A percentile compares a stretch with the other conserved stretches of the same genome.
Conservation (phyloP, 2,329 filamentous ascomycete genomes). For the Lachnellula suecica region DNA sequence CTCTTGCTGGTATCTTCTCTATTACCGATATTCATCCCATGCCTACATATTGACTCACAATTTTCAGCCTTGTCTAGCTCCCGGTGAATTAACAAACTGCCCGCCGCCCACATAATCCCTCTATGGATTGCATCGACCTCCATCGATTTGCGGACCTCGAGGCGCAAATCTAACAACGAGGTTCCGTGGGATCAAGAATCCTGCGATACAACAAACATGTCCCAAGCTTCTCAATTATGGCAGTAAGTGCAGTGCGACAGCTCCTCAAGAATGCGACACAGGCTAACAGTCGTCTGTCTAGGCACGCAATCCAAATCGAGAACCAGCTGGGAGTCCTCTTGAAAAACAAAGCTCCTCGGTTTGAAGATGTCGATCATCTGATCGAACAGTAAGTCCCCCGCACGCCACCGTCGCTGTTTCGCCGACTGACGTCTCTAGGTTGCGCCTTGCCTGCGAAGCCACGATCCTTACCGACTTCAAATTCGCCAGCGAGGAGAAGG, state of each 20-base stretch:
- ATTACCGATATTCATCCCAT: too few relatives aligned
- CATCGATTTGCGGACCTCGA: conserved; percentile 36
- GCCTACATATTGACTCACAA: too few relatives aligned
- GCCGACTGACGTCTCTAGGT: conserved; percentile 23
- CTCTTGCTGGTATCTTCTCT: too few relatives aligned
- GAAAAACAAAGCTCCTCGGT: conserved; percentile 45
- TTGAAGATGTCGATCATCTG: conserved; percentile 44
- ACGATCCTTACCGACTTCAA: conserved; percentile 72
- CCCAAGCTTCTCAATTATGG: conserved; percentile 46
- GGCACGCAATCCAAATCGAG: conserved; percentile 45
- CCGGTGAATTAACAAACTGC: too few relatives aligned
- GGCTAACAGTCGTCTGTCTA: conserved; percentile 22
- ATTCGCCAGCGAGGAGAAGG: conserved; percentile 59
- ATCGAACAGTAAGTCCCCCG: conserved; percentile 29
- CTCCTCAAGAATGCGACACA: conserved; percentile 1
- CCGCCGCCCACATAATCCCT: too few relatives aligned
- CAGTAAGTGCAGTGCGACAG: conserved; percentile 40
- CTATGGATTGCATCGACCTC: conserved; percentile 29
- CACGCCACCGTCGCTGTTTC: background rate
- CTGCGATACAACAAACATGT: conserved; percentile 24
- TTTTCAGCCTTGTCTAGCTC: too few relatives aligned
- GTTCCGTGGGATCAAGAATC: conserved; percentile 46
- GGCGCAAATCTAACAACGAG: conserved; percentile 57
- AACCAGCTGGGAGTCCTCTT: conserved; percentile 47
- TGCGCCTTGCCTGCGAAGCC: conserved; percentile 61